Evolutionary conservation across 2,329 filamentous ascomycete genomes (phyloP), one percentile per base, ranked within the genome.

Genomic region (Neurospora crassa): DNA sequence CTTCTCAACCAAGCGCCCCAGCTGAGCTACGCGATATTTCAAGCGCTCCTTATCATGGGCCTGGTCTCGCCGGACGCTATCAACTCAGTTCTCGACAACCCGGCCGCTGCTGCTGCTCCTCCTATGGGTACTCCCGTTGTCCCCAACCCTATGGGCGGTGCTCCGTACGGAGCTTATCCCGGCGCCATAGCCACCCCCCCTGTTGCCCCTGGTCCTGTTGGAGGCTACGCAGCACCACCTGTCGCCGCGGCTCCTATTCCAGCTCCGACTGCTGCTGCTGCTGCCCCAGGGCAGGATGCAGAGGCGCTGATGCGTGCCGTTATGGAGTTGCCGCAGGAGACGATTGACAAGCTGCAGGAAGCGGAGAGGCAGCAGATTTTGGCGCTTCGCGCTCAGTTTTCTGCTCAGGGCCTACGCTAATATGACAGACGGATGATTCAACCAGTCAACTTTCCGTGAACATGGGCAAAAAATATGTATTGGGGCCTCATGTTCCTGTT

Each of bases 21-120:
- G 82, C 89, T 99, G 67, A 90, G 93, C 5, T 98, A 97, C 78
- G 96, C 96, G 71, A 91, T 98, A 75, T 98, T 98, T 83, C 95
- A 98, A 82, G 92, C 94, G 34, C 87, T 98, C 11, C 88, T 98
- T 2, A 88, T 97, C 45, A 96, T 98, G 88, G 93, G 94, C 67
- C 89, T 98, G 11, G 93, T 98, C 71, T 95, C 96, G 71, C 92
- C 93, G 16, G 90, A 90, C 76, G 90, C 94, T 3, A 90, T 98
- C 70, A 88, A 91, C 74, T 90, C 91, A 5, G 92, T 98, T 40
- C 87, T 97, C 70, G 92, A 96, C 78, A 82, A 84, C 5, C 79
- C 79, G 41, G 80, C 82, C 70, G 78, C 81, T n/a, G 74, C 67
- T 41, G 74, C 84, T 82, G 79, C 83, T 83, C 73, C 81, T 82